These are phyloP conservation scores for Diplodia mutila DNA, from an alignment of 2,329 filamentous ascomycete genomes.

Conservation along the genomic window DNA sequence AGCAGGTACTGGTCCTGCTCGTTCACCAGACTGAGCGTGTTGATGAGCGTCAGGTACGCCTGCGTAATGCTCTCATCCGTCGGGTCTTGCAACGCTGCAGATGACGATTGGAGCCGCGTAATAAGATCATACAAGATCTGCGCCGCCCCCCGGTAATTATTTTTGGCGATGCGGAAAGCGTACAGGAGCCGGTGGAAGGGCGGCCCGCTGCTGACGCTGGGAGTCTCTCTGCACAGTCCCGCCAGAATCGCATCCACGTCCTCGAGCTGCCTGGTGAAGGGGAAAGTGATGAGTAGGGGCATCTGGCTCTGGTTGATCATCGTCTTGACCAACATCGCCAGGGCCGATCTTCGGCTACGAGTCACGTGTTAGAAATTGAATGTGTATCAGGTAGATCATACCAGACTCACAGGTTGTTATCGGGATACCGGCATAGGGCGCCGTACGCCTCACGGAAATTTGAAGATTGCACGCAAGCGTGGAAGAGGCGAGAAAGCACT, in stretches of 20 bases:
- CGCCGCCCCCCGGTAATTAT: constrained; percentile 81
- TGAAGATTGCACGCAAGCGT: constrained; percentile 75
- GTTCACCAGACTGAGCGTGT: constrained; percentile 84
- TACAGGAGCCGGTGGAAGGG: constrained; percentile 91
- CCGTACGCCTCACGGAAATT: constrained; percentile 84
- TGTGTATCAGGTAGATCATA: neutral
- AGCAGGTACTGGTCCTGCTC: constrained; percentile 82
- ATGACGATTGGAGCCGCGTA: constrained; percentile 52
- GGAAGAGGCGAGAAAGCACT: constrained; percentile 82
- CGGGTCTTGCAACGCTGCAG: constrained; percentile 45
- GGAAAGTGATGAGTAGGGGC: constrained; percentile 66
- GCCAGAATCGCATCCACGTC: constrained; percentile 79
- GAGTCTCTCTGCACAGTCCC: constrained; percentile 69
- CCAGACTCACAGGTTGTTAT: constrained; percentile 63
- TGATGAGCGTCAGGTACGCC: constrained; percentile 89
- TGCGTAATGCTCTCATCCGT: constrained; percentile 64
- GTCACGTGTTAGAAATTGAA: constrained; percentile 20
- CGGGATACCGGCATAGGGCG: constrained; percentile 72
- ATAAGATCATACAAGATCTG: constrained; percentile 61
- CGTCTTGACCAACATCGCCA: constrained; percentile 64
- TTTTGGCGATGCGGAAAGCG: constrained; percentile 81
- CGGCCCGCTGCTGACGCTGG: constrained; percentile 63
- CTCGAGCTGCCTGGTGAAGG: constrained; percentile 76
- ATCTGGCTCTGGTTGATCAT: constrained; percentile 43
- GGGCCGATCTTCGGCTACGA: constrained; percentile 64